Evolutionary conservation across 2,329 filamentous ascomycete genomes (phyloP), one percentile per base, ranked within the genome.

Genomic region (Ramularia endophylla): DNA sequence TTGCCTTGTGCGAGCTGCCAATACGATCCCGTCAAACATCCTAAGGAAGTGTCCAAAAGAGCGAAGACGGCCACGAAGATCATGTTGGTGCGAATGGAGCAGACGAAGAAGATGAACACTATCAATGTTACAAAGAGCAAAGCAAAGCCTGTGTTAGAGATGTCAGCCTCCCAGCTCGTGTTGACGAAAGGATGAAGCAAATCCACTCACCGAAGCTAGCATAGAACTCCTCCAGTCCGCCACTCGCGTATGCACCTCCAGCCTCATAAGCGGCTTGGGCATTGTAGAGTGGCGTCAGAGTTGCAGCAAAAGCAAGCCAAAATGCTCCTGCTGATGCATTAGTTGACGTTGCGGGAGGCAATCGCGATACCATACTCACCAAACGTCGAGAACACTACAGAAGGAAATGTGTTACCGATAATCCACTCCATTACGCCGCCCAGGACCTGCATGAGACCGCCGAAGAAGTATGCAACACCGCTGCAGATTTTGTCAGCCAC

Each of bases 391-490:
- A 58, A 58, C 1, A 55, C 53, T 12, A 56, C 51, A 18, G 47
- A 55, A 4, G 52, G 41, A 36, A 58, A 58, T 3, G 55, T 58
- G 31, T 64, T 63, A 38, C 60, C 60, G 15, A 63, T 48, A 29
- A 63, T 41, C 36, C 60, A 63, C 32, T 63, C 59, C 15, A 63
- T 54, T 12, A 63, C 38, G 7, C 48, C 49, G 8, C 54, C 55
- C 33, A 62, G 36, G 13, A 57, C 39, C 47, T 63, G 53, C 7
- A 61, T 50, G 7, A 60, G 48, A 28, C 60, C 61, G 32, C 59
- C 60, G 32, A 63, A 57, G 41, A 63, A 60, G 48, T 56, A 60
- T 50, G 55, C 59, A 28, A 54, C 49, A 25, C 56, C 60, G 16
- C 45, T 51, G 9, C 27, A 7, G 11, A 8, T n/a, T 16, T 7